phyloP scores from a whole-genome alignment of 2,329 filamentous ascomycete species.

The Myriosclerotinia duriaeana region DNA sequence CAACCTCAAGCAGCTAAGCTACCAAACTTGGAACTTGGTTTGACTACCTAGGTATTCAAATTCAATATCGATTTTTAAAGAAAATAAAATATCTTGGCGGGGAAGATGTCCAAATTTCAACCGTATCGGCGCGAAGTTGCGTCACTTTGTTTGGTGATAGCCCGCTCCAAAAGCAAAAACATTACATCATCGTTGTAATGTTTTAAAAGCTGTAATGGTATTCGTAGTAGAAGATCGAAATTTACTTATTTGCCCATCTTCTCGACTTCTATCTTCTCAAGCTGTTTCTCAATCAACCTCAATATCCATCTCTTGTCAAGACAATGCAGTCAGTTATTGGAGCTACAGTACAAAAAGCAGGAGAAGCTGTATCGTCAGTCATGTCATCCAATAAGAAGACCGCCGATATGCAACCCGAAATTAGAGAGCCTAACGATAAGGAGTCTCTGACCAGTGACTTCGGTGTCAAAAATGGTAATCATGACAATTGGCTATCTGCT shows the following conservation, averaged over 20 bases:
- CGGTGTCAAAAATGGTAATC: slow-evolving; percentile 70
- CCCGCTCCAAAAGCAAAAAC: background rate
- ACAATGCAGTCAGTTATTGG: slow-evolving; percentile 22
- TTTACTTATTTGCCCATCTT: background rate
- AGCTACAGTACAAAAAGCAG: slow-evolving; percentile 29
- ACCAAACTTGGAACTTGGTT: background rate
- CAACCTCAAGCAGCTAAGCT: background rate
- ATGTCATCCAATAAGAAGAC: slow-evolving; percentile 37
- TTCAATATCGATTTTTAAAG: background rate
- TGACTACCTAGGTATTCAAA: background rate
- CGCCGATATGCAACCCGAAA: slow-evolving; percentile 44
- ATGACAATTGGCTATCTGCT: slow-evolving; percentile 75
- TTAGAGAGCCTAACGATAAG: slow-evolving; percentile 56
- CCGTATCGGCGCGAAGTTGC: background rate
- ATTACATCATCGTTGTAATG: background rate
- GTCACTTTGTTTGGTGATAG: background rate
- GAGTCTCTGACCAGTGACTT: slow-evolving; percentile 72
- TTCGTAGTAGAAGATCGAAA: background rate
- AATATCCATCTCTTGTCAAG: background rate
- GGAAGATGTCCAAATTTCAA: background rate
- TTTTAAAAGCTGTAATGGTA: background rate
- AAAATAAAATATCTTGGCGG: background rate
- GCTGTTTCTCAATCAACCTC: background rate
- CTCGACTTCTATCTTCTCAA: background rate
- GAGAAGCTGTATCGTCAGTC: slow-evolving; percentile 30